These are phyloP conservation scores for Catharanthus roseus DNA, from an alignment of 257 asterid genomes.

Conservation along the genomic window DNA sequence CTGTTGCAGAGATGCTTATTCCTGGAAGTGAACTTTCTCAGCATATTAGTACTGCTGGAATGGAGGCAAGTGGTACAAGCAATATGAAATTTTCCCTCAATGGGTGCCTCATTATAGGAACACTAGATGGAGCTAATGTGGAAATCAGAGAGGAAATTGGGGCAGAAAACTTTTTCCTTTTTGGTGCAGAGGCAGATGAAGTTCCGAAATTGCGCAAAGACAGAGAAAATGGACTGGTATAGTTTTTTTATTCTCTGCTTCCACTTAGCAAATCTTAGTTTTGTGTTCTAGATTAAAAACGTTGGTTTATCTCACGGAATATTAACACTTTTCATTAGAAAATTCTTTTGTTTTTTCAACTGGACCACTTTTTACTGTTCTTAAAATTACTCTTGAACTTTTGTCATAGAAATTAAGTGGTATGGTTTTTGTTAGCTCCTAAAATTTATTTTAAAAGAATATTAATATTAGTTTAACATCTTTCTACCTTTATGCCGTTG, in stretches of 20 bases:
- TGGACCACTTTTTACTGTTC: not conserved
- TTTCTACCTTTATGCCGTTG: conserved; percentile 46
- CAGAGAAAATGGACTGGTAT: conserved; percentile 85
- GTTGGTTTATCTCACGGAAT: not conserved
- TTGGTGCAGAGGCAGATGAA: conserved; percentile 92
- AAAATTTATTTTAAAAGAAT: not conserved
- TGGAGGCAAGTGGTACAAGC: conserved; percentile 99
- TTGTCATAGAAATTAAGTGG: not conserved
- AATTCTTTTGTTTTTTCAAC: not conserved
- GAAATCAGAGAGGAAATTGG: conserved; percentile 98
- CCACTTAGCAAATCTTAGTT: not conserved
- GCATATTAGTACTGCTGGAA: conserved; percentile 98
- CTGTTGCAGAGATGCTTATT: conserved; percentile 97
- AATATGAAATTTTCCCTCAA: conserved; percentile 97
- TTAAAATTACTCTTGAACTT: not conserved
- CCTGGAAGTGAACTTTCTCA: conserved; percentile 99
- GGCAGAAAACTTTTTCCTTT: conserved; percentile 80
- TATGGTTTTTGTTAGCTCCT: not conserved
- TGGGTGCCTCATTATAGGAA: conserved; percentile 96
- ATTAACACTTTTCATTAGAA: not conserved
- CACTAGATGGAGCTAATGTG: conserved; percentile 97
- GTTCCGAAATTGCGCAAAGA: conserved; percentile 85
- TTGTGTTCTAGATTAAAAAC: not conserved
- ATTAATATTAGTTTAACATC: not conserved
- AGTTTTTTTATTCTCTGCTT: not conserved